phyloP scores from a whole-genome alignment of 805 yeast genomes.

The Myxozyma lipomycoides region DNA sequence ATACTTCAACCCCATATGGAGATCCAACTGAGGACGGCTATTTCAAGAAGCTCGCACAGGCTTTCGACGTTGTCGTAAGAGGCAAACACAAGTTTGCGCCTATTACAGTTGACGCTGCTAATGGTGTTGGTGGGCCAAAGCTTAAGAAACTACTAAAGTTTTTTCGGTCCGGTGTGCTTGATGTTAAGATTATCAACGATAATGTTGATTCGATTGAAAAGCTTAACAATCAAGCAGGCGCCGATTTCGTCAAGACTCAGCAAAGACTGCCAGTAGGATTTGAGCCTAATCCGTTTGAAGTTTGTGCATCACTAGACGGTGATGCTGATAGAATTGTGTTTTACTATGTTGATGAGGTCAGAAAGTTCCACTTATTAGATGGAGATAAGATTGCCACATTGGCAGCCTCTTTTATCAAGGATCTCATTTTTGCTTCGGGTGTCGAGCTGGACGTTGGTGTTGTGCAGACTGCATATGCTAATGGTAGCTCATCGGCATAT shows the following conservation, averaged over 20 bases:
- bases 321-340: slow-evolving; percentile 95
- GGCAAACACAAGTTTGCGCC: slow-evolving; percentile 33
- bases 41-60: slow-evolving; percentile 54
- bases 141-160: slow-evolving; percentile 46
- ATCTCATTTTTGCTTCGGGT: slow-evolving; percentile 46
- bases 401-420: slow-evolving; percentile 63
- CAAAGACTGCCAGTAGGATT: slow-evolving; percentile 71
- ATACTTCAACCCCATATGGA: slow-evolving; percentile 49
- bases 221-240: slow-evolving; percentile 83
- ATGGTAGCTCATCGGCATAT: slow-evolving; percentile 81
- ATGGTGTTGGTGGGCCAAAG: slow-evolving; percentile 93
- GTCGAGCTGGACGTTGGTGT: slow-evolving; percentile 60
- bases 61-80: slow-evolving; percentile 47
- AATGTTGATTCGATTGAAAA: slow-evolving; percentile 57
- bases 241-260: slow-evolving; percentile 89
- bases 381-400: slow-evolving; percentile 93
- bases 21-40: slow-evolving; percentile 64
- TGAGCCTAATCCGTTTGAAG: slow-evolving; percentile 42
- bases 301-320: slow-evolving; percentile 89
- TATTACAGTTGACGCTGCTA: slow-evolving; percentile 83
- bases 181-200: slow-evolving; percentile 39
- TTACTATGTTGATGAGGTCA: slow-evolving; percentile 43
- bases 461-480: slow-evolving; percentile 97
- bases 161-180: slow-evolving; percentile 43
- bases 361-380: slow-evolving; percentile 51